Conservation (phyloP, 208 protist genomes). For the Strigomonas culicis region DNA sequence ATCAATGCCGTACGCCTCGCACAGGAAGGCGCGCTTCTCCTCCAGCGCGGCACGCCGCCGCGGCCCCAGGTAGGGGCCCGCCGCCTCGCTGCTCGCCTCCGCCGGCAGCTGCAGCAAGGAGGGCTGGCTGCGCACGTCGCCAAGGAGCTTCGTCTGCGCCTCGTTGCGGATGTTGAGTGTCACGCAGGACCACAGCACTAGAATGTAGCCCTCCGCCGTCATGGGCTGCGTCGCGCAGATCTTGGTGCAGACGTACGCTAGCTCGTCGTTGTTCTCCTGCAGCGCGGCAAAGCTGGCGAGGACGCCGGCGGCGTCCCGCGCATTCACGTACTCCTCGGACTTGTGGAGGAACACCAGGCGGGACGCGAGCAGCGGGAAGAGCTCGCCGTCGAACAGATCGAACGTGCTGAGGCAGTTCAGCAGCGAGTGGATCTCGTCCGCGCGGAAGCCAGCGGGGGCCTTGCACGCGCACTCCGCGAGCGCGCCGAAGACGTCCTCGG, state of each 20-base stretch:
- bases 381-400: constrained; percentile 87
- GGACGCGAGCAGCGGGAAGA: constrained; percentile 85
- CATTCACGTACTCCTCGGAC: constrained; percentile 54
- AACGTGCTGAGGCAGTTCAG: constrained; percentile 76
- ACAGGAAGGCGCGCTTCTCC: constrained; percentile 29
- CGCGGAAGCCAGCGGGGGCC: constrained; percentile 65
- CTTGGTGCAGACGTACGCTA: constrained; percentile 68
- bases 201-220: constrained; percentile 33
- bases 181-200: constrained; percentile 73
- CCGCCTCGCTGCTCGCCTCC: constrained; percentile 4
- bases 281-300: constrained; percentile 87
- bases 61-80: constrained; percentile 1
- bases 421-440: constrained; percentile 65
- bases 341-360: constrained; percentile 55
- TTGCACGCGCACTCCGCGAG: constrained; percentile 85
- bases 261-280: constrained; percentile 83
- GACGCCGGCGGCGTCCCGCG: constrained; percentile 57
- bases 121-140: constrained; percentile 28
- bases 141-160: constrained; percentile 64
- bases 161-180: constrained; percentile 82
- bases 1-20: constrained; percentile 33
- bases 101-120: constrained; percentile 22
- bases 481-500: constrained; percentile 81
- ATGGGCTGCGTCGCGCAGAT: constrained; percentile 58
- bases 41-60: constrained; percentile 20